Evolutionary conservation across 1,284 basidiomycete genomes (phyloP), one percentile per base, ranked within the genome.

Genomic region (Cutaneotrichosporon daszewskae): DNA sequence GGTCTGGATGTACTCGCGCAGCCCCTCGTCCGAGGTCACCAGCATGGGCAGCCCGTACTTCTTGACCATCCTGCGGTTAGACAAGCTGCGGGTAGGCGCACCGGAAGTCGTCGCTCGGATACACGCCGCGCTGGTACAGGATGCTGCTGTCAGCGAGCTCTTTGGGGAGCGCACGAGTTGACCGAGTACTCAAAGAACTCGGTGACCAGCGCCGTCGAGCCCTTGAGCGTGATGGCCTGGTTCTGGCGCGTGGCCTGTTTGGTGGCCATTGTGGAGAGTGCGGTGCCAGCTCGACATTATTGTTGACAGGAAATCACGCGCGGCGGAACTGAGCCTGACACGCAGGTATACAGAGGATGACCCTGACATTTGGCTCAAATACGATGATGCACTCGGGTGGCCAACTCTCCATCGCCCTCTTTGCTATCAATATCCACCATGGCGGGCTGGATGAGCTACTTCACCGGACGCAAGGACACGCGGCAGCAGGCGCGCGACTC

Each of bases 151-250:
- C 42, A 51, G 55, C 45, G 27, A 26, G 11, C 20, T 27, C 8
- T 46, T 46, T 31, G 47, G 44, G 25, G 16, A 18, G 48, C 45
- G 32, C 62, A 90, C 88, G 84, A 87, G 75, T 94, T 94, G 53
- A 92, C 88, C 18, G 87, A 85, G 71, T 90, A 98, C 75, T 94
- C 92, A 78, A 99, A 97, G 77, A 98, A 97, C 65, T 99, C 95
- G 13, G 90, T 94, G 44, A 98, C 92, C n/a, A 97, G 78, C 34
- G 83, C 80, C 1, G 89, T 90, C 0, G 89, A 95, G 1, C 95
- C 95, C 65, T 96, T 94, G 69, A 99, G 83, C 1, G 89, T 92
- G 58, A 95, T 92, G 17, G 71, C 69, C 51, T 74, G 69, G 37
- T 69, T 71, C 35, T 62, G 63, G 25, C 67, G 56, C 4, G 61